Base-by-base conservation (phyloP, 2,329 filamentous ascomycete genomes). In the Triangularia verruculosa region DNA sequence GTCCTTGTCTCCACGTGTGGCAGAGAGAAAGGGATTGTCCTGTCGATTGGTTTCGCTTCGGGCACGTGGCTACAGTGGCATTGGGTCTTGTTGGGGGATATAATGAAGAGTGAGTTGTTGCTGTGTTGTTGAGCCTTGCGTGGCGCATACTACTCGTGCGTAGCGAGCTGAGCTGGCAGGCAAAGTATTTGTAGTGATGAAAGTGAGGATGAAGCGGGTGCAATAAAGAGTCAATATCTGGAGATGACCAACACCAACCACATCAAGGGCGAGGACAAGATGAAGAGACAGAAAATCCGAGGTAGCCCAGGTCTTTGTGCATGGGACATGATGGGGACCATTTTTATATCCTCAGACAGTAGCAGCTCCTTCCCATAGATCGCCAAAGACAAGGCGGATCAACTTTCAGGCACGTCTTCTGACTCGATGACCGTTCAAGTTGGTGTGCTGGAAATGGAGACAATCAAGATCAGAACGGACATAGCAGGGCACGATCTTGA, bases 371-470 rank as follows among this genome's bases (percentile, higher is more conserved):
- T 47, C 20, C n/a, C 39, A 22, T 20, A 9, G n/a, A 47, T 22
- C n/a, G 8, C 39, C n/a, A 47, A 47, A 17, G n/a, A 11, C 56
- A 58, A 47, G 56, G 56, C 56, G 20, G 24, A 20, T 34, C 22
- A 43, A 22, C 24, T 55, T 34, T 43, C 47, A 34, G 43, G 34
- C 57, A 43, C 56, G 67, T 69, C 69, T 65, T 64, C 71, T 74
- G 72, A 74, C 72, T 70, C 62, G 62, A 59, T 34, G 59, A 56
- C 56, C 9, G 34, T 24, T 58, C 34, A 67, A 64, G 66, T 67
- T 67, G 72, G 72, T 72, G 72, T 68, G 72, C 58, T 65, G 65
- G 67, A 66, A 66, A 64, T 32, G 55, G 63, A 47, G 39, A 47
- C 15, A 47, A 47, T 20, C 39, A 17, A 20, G 39, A 47, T 47